phyloP scores from a whole-genome alignment of 306 rosid species.

The Ceratonia siliqua region DNA sequence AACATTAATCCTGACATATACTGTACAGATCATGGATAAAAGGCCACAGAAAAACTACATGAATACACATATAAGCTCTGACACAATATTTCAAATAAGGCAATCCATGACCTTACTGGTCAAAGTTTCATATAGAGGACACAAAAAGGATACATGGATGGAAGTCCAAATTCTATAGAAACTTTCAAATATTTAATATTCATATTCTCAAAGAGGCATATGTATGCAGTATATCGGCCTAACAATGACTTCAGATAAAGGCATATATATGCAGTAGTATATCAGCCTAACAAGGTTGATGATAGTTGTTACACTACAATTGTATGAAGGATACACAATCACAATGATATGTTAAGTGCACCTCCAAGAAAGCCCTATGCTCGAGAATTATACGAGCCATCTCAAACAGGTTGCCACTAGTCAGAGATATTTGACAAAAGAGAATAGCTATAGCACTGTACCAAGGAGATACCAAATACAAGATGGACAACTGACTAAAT shows the following conservation, averaged over 20 bases:
- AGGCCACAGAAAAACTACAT: background rate
- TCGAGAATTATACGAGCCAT: background rate
- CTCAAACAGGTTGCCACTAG: background rate
- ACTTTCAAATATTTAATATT: background rate
- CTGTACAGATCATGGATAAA: background rate
- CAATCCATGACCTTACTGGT: background rate
- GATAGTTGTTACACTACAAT: background rate
- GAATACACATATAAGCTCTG: background rate
- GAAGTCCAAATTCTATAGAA: background rate
- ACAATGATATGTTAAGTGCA: too few relatives aligned
- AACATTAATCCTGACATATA: background rate
- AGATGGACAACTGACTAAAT: background rate
- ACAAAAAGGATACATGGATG: background rate
- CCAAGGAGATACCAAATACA: background rate
- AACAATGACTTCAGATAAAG: background rate
- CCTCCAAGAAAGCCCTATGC: too few relatives aligned
- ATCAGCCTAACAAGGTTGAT: background rate
- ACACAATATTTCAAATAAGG: background rate
- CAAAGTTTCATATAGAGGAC: constrained; percentile 22
- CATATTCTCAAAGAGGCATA: background rate
- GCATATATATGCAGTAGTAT: background rate
- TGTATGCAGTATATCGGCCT: background rate
- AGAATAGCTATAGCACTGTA: too few relatives aligned
- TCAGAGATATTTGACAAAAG: background rate
- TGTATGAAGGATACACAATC: too few relatives aligned